Evolutionary conservation across 805 yeast species (phyloP), one percentile per base, ranked within the genome.

Genomic region (Wickerhamomyces pijperi): DNA sequence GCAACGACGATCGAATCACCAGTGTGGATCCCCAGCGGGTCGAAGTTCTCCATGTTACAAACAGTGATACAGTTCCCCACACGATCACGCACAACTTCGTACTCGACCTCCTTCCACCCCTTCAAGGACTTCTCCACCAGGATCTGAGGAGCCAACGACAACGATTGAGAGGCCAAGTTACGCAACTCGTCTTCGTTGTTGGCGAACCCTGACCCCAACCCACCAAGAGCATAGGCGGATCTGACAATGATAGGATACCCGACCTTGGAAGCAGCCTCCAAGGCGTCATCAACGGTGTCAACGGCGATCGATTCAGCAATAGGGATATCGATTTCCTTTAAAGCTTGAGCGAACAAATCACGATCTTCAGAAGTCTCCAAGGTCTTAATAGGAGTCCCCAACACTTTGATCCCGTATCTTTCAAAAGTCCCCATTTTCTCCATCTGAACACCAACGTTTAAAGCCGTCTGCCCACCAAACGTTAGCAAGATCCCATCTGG

Each of bases 1-100:
- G 98, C 98, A 56, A 92, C 96, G 37, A 90, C 98, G 54, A 90
- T 92, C 33, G 98, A 92, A 63, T 90, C 98, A 68, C 98, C 98
- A 41, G 98, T 90, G 67, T 90, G 98, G 54, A 90, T 82, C 52
- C 98, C 98, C 51, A 90, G 75, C 34, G 98, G 98, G 64, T 90
- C 98, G 53, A 90, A 90, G 70, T 90, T 90, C 68, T 90, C 98
- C 98, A 90, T 90, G 65, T 90, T 90, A 73, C 98, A 90, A 39
- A 90, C 98, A 34, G 98, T 90, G 60, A 90, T 90, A 74, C 98
- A 90, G 74, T 90, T 90, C 50, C 82, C 96, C 41, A 82, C 92
- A 47, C 92, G 75, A 68, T 90, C 98, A 59, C 98, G 82, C 41
- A 90, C 97, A 48, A 90, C 98, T 69, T 90, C 98, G 62, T 90